Evolutionary conservation across 257 asterid species (phyloP).

Genomic region (Apocynum venetum): DNA sequence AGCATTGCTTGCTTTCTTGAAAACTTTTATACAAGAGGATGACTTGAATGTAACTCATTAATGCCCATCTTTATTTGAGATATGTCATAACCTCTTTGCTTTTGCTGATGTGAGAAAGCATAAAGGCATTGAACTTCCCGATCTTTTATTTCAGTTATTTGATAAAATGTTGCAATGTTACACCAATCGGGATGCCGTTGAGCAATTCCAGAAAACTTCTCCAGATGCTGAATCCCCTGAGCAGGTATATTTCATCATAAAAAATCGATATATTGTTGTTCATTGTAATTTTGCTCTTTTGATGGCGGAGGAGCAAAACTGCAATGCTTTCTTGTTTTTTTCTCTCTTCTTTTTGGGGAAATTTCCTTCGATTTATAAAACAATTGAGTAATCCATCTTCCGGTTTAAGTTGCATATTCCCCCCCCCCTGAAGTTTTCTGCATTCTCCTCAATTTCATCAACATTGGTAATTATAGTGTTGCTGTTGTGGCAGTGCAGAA

Average conservation of each 20-base stretch:
- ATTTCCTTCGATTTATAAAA: not conserved
- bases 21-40: conserved; percentile 45
- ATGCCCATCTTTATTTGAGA: not conserved
- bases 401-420: not conserved
- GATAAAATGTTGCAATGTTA: conserved; percentile 57
- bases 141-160: conserved; percentile 49
- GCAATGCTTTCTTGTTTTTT: not conserved
- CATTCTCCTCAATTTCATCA: not conserved
- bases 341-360: too few species aligned
- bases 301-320: not conserved
- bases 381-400: not conserved
- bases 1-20: conserved; percentile 54
- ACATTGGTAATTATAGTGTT: conserved; percentile 16
- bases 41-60: conserved; percentile 57
- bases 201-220: conserved; percentile 41
- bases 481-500: conserved; percentile 55
- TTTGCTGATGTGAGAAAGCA: not conserved
- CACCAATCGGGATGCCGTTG: conserved; percentile 45
- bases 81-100: not conserved
- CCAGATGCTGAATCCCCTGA: conserved; percentile 67
- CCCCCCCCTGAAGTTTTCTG: not conserved
- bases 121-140: not conserved
- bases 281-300: not conserved
- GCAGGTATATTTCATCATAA: conserved; percentile 45
- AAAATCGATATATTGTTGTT: not conserved